These are phyloP conservation scores for Colletotrichum australisinense DNA, from an alignment of 2,329 filamentous ascomycete species.

Conservation along the genomic window DNA sequence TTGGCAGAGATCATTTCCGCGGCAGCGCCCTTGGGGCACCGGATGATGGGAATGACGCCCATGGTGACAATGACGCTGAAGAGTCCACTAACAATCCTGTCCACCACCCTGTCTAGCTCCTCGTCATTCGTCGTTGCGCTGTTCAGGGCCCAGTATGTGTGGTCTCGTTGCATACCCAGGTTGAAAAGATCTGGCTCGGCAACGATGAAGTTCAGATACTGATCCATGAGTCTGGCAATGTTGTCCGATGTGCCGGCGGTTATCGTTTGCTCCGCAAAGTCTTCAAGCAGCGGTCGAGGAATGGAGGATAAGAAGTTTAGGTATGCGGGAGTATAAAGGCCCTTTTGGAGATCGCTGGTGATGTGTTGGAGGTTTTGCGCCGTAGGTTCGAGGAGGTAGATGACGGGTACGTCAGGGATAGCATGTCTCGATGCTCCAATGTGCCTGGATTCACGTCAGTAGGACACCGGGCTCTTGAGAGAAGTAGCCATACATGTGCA, in stretches of 20 bases:
- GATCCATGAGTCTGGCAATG: constrained; percentile 93
- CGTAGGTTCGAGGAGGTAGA: constrained; percentile 95
- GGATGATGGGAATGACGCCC: constrained; percentile 96
- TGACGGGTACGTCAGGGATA: constrained; percentile 95
- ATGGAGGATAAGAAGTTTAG: constrained; percentile 98
- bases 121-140: constrained; percentile 92
- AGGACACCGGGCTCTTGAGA: constrained; percentile 7
- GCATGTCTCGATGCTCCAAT: constrained; percentile 84
- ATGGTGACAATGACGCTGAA: constrained; percentile 99
- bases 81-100: constrained; percentile 93
- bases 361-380: constrained; percentile 83
- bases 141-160: constrained; percentile 96
- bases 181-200: constrained; percentile 96
- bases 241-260: constrained; percentile 86
- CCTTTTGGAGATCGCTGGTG: constrained; percentile 85
- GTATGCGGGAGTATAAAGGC: constrained; percentile 92
- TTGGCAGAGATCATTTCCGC: constrained; percentile 95
- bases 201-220: constrained; percentile 97
- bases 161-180: constrained; percentile 82
- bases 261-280: constrained; percentile 91
- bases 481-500: constrained; percentile 78
- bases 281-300: constrained; percentile 89
- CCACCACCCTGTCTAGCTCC: constrained; percentile 86
- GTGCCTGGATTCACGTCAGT: constrained; percentile 66
- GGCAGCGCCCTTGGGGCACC: constrained; percentile 91